These are phyloP conservation scores for Biscutella laevigata DNA, from an alignment of 441 rosid species.

Conservation along the genomic window DNA sequence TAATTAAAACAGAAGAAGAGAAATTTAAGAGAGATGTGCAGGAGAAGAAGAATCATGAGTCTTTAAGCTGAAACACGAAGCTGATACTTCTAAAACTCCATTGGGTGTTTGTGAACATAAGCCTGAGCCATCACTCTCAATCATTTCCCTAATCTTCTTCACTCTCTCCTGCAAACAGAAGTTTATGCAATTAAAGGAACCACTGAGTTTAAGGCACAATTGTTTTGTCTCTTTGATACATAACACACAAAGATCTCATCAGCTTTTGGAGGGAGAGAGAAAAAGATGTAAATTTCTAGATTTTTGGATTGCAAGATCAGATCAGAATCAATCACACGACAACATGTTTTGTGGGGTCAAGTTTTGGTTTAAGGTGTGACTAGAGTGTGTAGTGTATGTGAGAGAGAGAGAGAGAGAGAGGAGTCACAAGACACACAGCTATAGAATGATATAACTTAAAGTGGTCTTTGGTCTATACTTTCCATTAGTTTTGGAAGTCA, in stretches of 20 bases:
- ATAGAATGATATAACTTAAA: constrained; percentile 5
- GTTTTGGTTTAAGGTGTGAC: constrained; percentile 21
- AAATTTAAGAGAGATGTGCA: constrained; percentile 12
- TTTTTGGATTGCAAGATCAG: constrained; percentile 11
- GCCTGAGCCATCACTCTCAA: constrained; percentile 26
- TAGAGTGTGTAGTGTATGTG: constrained; percentile 17
- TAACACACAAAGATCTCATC: constrained; percentile 7
- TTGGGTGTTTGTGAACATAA: constrained; percentile 43
- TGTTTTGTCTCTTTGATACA: constrained; percentile 10
- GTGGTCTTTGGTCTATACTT: constrained; percentile 21
- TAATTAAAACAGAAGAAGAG: neutral
- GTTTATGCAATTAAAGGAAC: neutral
- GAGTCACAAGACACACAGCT: constrained; percentile 25
- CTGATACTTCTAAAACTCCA: constrained; percentile 44
- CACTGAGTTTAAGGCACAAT: constrained; percentile 1
- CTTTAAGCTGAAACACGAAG: constrained; percentile 24
- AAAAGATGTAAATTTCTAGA: neutral
- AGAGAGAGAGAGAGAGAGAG: constrained; percentile 11
- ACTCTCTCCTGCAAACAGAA: constrained; percentile 47
- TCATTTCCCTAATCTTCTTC: constrained; percentile 38
- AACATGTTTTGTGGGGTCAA: constrained; percentile 21
- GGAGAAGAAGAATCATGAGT: constrained; percentile 17
- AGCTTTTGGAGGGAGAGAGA: constrained; percentile 1
- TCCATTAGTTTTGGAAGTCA: constrained; percentile 29
- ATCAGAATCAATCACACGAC: constrained; percentile 11